phyloP scores from a whole-genome alignment of 1,284 basidiomycete genomes.

The Apiotrichum siamense region DNA sequence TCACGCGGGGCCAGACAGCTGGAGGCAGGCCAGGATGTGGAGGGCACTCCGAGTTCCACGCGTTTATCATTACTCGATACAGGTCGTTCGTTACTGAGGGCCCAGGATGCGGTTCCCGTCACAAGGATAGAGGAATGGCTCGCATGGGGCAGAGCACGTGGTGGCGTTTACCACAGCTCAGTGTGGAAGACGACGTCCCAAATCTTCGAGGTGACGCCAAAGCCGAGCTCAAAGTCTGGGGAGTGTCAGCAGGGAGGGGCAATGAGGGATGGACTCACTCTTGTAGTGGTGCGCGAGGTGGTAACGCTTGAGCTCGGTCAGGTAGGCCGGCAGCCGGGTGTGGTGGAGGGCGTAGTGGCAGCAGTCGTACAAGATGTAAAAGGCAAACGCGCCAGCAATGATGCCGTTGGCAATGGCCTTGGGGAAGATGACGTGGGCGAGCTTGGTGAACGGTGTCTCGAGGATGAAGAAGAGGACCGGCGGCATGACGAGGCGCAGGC shows the following conservation, averaged over 20 bases:
- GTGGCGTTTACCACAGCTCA: constrained; percentile 52
- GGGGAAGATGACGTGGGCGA: constrained; percentile 81
- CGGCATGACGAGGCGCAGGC: constrained; percentile 94
- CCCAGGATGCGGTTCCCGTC: too few species aligned
- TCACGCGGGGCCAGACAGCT: too few species aligned
- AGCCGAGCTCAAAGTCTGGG: constrained; percentile 86
- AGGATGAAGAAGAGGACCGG: constrained; percentile 75
- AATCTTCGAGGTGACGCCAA: constrained; percentile 89
- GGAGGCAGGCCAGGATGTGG: too few species aligned
- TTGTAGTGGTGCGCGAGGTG: constrained; percentile 98
- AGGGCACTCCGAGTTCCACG: too few species aligned
- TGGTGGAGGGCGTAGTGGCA: constrained; percentile 92
- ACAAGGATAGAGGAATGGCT: too few species aligned
- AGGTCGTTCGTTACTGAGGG: too few species aligned
- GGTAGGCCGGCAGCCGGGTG: constrained; percentile 78
- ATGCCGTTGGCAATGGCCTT: constrained; percentile 81
- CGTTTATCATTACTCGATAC: too few species aligned
- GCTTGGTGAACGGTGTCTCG: constrained; percentile 79
- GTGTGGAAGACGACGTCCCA: constrained; percentile 95
- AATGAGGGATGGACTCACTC: constrained; percentile 47
- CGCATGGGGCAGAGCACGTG: too few species aligned
- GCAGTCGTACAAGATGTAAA: constrained; percentile 85
- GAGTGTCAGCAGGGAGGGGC: constrained; percentile 4
- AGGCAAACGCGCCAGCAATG: constrained; percentile 82
- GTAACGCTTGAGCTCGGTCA: constrained; percentile 91